phyloP scores from a whole-genome alignment of 2,329 filamentous ascomycete species.

The Clonostachys solani region DNA sequence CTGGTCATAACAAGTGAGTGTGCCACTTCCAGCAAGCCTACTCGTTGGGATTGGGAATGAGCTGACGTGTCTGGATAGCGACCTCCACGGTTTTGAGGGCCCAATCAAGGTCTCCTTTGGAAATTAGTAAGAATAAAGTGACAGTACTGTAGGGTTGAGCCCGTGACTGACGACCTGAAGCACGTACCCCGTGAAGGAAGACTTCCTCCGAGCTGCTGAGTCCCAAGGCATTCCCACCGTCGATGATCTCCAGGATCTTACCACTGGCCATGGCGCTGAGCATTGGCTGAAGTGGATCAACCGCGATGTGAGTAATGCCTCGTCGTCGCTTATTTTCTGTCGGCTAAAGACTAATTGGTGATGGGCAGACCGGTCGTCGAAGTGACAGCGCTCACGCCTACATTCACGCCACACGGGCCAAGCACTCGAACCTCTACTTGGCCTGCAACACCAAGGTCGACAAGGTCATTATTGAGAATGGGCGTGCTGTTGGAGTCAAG shows the following conservation, averaged over 20 bases:
- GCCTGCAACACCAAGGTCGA: slow-evolving; percentile 75
- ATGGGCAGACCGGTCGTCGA: slow-evolving; percentile 49
- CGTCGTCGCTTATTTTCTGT: background rate
- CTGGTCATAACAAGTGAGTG: slow-evolving; percentile 47
- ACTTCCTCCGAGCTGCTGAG: slow-evolving; percentile 70
- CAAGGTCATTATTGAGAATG: slow-evolving; percentile 70
- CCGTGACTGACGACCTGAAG: slow-evolving; percentile 13
- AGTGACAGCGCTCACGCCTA: slow-evolving; percentile 77
- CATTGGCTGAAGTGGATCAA: slow-evolving; percentile 89
- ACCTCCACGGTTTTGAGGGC: slow-evolving; percentile 72
- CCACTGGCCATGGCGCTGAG: slow-evolving; percentile 67
- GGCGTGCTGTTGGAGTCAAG: slow-evolving; percentile 66
- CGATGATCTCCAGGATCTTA: slow-evolving; percentile 72
- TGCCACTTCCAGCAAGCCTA: background rate
- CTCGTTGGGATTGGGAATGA: background rate
- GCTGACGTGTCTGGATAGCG: slow-evolving; percentile 14
- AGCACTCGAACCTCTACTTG: slow-evolving; percentile 67
- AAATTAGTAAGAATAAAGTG: slow-evolving; percentile 44
- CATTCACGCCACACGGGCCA: slow-evolving; percentile 69
- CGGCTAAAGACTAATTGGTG: slow-evolving; percentile 28
- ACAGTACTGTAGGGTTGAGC: slow-evolving; percentile 10
- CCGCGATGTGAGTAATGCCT: slow-evolving; percentile 39
- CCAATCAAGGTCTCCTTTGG: slow-evolving; percentile 81
- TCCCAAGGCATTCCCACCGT: slow-evolving; percentile 70
- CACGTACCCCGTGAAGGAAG: slow-evolving; percentile 77